phyloP scores from a whole-genome alignment of 257 asterid species.

The Mentha longifolia region DNA sequence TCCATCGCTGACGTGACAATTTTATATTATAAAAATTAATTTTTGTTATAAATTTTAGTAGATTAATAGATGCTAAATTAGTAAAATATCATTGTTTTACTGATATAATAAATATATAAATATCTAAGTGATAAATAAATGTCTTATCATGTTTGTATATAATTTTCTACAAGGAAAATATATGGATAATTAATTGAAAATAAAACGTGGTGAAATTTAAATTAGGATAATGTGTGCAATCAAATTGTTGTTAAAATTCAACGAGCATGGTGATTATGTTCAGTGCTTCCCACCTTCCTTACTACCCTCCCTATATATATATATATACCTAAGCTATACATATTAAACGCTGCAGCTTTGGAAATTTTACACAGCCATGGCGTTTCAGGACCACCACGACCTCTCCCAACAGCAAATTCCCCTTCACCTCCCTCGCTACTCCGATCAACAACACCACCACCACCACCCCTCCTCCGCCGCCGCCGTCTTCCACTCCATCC shows the following conservation, averaged over 20 bases:
- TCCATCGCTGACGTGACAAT: no score
- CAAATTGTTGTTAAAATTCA: neutral
- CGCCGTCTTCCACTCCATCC: slow-evolving; percentile 43
- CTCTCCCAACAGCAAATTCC: slow-evolving; percentile 43
- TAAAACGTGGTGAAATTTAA: no score
- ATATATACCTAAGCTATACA: neutral
- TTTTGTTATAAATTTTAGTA: no score
- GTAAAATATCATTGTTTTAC: no score
- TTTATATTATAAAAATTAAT: no score
- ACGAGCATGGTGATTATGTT: slow-evolving; percentile 2
- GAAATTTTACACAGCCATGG: slow-evolving; percentile 36
- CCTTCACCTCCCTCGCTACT: slow-evolving; percentile 43
- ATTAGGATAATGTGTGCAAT: no score
- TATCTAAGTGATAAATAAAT: no score
- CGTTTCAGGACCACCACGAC: slow-evolving; percentile 54
- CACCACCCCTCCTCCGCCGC: slow-evolving; percentile 30
- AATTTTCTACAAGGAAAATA: no score
- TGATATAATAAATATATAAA: no score
- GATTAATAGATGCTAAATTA: no score
- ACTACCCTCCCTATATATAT: neutral
- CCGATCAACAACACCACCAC: slow-evolving; percentile 39
- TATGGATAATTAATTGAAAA: no score
- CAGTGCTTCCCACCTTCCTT: slow-evolving; percentile 14
- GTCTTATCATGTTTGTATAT: no score
- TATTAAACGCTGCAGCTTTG: slow-evolving; percentile 13